A percentile compares a stretch with the other conserved stretches of the same genome.
These are phyloP conservation scores for Pisolithus marmoratus DNA, from an alignment of 768 basidiomycete genomes.

Conservation along the genomic window DNA sequence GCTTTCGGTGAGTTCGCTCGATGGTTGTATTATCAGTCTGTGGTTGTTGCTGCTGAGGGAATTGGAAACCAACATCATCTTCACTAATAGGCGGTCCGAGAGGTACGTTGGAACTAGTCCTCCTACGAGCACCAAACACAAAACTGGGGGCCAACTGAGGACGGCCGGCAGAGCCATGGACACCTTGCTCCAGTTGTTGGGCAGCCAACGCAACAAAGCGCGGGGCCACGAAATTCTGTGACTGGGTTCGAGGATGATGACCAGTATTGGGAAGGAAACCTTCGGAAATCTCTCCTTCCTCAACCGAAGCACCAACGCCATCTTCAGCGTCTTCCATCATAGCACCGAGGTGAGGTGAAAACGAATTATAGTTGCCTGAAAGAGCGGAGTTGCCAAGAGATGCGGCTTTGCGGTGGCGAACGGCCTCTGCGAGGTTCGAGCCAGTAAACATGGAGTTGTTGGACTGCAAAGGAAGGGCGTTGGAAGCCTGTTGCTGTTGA, in stretches of 20 bases:
- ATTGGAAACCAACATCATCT: constrained; percentile 78
- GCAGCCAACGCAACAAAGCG: constrained; percentile 79
- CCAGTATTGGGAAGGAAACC: constrained; percentile 40
- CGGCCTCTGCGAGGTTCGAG: constrained; percentile 38
- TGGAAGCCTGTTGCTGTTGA: constrained; percentile 40
- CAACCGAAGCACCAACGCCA: constrained; percentile 41
- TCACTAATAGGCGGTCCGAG: constrained; percentile 74
- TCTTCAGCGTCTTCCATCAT: constrained; percentile 85
- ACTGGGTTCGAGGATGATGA: constrained; percentile 70
- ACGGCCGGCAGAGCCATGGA: constrained; percentile 68
- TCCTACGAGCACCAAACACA: constrained; percentile 72
- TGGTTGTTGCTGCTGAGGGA: constrained; percentile 59
- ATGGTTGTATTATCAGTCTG: constrained; percentile 14
- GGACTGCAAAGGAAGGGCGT: constrained; percentile 65
- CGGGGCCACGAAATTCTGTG: constrained; percentile 83
- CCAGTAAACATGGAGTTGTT: constrained; percentile 57
- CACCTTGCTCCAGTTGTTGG: constrained; percentile 63
- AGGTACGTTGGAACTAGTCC: constrained; percentile 45
- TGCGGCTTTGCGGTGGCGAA: constrained; percentile 76
- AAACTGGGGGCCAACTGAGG: constrained; percentile 90
- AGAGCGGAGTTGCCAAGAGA: constrained; percentile 60
- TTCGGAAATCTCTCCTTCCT: constrained; percentile 79
- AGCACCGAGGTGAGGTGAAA: constrained; percentile 72
- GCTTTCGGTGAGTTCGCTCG: constrained; percentile 47
- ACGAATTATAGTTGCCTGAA: constrained; percentile 61